Evolutionary conservation across 192 early-diverging fungal genomes (phyloP).

Genomic region (Podochytrium sp.): DNA sequence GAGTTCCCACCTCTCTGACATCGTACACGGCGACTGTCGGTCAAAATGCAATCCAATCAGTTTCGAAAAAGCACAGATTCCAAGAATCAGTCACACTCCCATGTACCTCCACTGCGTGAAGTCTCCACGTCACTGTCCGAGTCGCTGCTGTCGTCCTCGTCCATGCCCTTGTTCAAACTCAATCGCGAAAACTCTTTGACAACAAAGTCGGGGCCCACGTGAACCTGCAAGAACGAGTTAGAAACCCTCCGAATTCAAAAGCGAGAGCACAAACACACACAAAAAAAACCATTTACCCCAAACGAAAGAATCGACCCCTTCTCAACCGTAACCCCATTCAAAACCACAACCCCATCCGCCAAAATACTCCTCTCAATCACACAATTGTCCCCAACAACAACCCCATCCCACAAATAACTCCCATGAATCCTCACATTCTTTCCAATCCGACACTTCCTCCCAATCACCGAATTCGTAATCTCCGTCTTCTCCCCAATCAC

Average conservation of each 20-base stretch:
- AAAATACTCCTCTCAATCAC: slow-evolving; percentile 74
- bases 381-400: slow-evolving; percentile 70
- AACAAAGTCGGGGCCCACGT: slow-evolving; percentile 73
- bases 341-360: slow-evolving; percentile 69
- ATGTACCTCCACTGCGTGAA: no score
- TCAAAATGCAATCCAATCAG: no score
- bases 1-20: slow-evolving; percentile 51
- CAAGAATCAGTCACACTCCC: no score
- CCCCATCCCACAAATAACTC: slow-evolving; percentile 85
- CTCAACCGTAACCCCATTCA: slow-evolving; percentile 67
- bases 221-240: slow-evolving; percentile 41
- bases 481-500: slow-evolving; percentile 73
- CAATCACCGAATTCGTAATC: slow-evolving; percentile 82
- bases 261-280: slow-evolving; percentile 50
- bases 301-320: slow-evolving; percentile 68
- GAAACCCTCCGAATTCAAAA: no score
- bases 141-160: slow-evolving; percentile 24
- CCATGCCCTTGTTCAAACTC: slow-evolving; percentile 50
- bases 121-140: neutral
- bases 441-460: slow-evolving; percentile 76
- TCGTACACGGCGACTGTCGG: slow-evolving; percentile 31
- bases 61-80: slow-evolving; percentile 7
- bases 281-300: slow-evolving; percentile 38
- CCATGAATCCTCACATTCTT: slow-evolving; percentile 76
- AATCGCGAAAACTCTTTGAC: slow-evolving; percentile 72